phyloP scores from a whole-genome alignment of 805 yeast species.

The Saccharomycopsis microspora region DNA sequence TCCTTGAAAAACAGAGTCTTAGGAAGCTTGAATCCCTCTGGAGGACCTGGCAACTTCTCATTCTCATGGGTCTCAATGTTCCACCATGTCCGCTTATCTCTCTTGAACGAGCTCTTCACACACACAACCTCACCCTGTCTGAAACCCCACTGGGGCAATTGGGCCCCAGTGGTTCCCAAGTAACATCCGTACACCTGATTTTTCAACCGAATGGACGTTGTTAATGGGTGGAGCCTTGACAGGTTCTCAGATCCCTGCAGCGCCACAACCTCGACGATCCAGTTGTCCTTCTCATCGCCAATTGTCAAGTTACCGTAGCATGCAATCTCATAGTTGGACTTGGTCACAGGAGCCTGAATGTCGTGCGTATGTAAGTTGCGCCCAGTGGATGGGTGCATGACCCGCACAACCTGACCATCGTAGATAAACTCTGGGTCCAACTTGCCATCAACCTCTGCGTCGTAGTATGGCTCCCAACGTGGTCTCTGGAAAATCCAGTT shows the following conservation, averaged over 20 bases:
- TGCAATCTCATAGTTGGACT: slow-evolving; percentile 49
- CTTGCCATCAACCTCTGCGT: slow-evolving; percentile 19
- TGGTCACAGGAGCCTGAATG: slow-evolving; percentile 50
- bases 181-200: slow-evolving; percentile 68
- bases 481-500: slow-evolving; percentile 52
- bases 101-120: slow-evolving; percentile 46
- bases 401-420: slow-evolving; percentile 52
- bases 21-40: slow-evolving; percentile 54
- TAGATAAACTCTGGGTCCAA: slow-evolving; percentile 23
- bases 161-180: slow-evolving; percentile 69
- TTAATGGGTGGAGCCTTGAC: slow-evolving; percentile 57
- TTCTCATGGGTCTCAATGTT: slow-evolving; percentile 65
- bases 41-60: slow-evolving; percentile 44
- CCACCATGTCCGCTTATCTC: slow-evolving; percentile 87
- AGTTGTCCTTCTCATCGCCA: slow-evolving; percentile 69
- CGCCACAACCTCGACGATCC: slow-evolving; percentile 61
- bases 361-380: slow-evolving; percentile 66
- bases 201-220: slow-evolving; percentile 71
- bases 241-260: slow-evolving; percentile 46
- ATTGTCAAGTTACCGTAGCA: slow-evolving; percentile 55
- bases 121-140: slow-evolving; percentile 95
- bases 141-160: slow-evolving; percentile 95
- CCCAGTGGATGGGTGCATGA: slow-evolving; percentile 50
- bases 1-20: slow-evolving; percentile 69
- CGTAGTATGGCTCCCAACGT: slow-evolving; percentile 26